Evolutionary conservation across 1,284 basidiomycete genomes (phyloP).

Genomic region (Neonothopanus nambi): DNA sequence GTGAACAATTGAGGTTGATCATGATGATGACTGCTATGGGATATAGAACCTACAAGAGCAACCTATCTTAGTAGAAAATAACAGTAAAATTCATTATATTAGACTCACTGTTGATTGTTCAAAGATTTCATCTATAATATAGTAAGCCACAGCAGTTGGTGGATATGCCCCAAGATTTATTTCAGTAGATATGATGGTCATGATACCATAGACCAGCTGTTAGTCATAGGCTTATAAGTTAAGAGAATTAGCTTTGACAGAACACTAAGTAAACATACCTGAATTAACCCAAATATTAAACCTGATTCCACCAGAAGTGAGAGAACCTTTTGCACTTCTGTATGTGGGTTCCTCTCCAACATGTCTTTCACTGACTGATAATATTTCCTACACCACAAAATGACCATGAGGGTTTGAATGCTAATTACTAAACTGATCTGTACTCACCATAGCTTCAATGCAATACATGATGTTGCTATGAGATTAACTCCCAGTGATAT

Average conservation of each 20-base stretch:
- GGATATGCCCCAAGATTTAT: no score
- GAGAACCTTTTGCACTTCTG: no score
- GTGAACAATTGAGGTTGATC: not conserved
- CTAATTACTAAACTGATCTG: no score
- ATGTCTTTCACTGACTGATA: no score
- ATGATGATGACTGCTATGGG: constrained; percentile 7
- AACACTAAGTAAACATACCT: no score
- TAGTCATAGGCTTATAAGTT: not conserved
- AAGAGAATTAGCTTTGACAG: no score
- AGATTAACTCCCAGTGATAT: constrained; percentile 1
- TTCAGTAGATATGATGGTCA: constrained; percentile 1
- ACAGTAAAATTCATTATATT: not conserved
- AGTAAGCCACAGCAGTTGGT: not conserved
- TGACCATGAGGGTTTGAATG: no score
- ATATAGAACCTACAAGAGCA: not conserved
- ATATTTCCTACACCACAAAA: no score
- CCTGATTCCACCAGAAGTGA: no score
- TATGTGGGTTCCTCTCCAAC: no score
- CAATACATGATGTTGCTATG: not conserved
- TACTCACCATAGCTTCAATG: no score
- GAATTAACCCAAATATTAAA: no score
- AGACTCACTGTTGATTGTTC: not conserved
- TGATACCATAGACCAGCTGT: constrained; percentile 5
- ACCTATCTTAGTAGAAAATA: not conserved
- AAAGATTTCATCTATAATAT: constrained; percentile 3